Evolutionary conservation across 2,329 filamentous ascomycete species (phyloP), one percentile per base, ranked within the genome.

Genomic region (Niveomyces coronatus): DNA sequence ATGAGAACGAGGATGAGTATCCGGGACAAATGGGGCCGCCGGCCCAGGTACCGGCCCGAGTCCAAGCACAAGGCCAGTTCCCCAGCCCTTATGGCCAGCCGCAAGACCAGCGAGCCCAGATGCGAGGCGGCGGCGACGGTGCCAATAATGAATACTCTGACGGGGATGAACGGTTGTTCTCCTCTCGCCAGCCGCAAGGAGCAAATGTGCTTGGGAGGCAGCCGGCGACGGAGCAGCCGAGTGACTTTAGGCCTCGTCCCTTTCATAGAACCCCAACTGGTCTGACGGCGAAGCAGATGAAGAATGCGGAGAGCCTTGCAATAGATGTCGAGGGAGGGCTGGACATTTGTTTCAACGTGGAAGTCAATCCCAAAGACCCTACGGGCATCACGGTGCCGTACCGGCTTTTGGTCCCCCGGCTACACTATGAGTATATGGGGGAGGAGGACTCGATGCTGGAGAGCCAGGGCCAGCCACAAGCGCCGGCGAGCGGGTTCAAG

Each of bases 311-410:
- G 28, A 65, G 65, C 14, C 66, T 67, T 30, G 69, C 74, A 9
- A 74, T 96, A 42, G 78, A 94, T 53, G 68, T 95, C 0, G 76
- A 91, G 53, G 82, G 82, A 20, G 87, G 86, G 0, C 65, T 98
- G 9, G 87, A 95, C 47, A 80, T 98, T 24, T 83, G 78, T 35
- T 62, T 98, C 30, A 94, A 95, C 50, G 78, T 94, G 45, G 91
- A 98, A 61, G 77, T 95, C 44, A 87, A 82, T 50, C 74, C 84
- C 31, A 78, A 76, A 45, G 87, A 98, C 50, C 89, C 91, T 1
- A 73, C 83, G 0, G 93, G 91, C 11, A 86, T 85, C 46, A 98
- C 91, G 1, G 75, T 78, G 35, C 85, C 87, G 8, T 98, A 98
- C 57, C 71, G 86, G 27, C 63, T 98, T 5, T 70, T 96, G 2